Base-by-base conservation (phyloP, 1,284 basidiomycete species). In the Trametes pubescens region DNA sequence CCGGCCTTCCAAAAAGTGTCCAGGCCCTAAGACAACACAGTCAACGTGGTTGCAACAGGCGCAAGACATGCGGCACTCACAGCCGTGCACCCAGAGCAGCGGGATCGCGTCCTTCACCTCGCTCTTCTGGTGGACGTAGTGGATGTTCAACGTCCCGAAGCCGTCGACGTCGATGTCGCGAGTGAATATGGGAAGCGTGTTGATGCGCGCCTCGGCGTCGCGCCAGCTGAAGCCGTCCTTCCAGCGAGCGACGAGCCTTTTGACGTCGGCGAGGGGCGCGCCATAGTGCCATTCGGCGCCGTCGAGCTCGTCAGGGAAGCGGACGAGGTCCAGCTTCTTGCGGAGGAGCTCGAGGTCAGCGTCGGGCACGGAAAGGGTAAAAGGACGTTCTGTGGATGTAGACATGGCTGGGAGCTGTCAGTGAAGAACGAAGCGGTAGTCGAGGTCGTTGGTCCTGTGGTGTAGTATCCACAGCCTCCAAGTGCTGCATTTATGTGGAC, bases 11-110 rank as follows among this genome's bases (percentile, higher is more conserved):
- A 81, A 67, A 64, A 83, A 83, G 62, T 78, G 78, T 6, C 82
- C 82, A 0, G 82, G 82, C 81, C 78, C 78, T 79, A 52, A n/a
- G 14, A 2, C 2, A 34, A 11, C 6, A 5, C 1, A n/a, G n/a
- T 21, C 18, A n/a, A 34, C 16, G 26, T 16, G 21, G 16, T 18
- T 14, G 16, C 4, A 3, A 16, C 11, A 38, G 32, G 29, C 7
- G 11, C 37, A 38, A 10, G 13, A 44, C 2, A 22, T n/a, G 21
- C 8, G 43, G 10, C 16, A 37, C 18, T 14, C 7, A 82, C 82
- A 84, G 26, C 82, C 82, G 29, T 84, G 82, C 7, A 81, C 76
- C 65, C 80, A 84, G 18, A 84, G 71, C 8, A 84, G 59, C 0
- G 83, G 82, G 40, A 84, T 81, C 0, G 83, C 82, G 35, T 74